These are phyloP conservation scores for Pichiaceae sp. DNA, from an alignment of 1,139 yeast species.

Conservation along the genomic window DNA sequence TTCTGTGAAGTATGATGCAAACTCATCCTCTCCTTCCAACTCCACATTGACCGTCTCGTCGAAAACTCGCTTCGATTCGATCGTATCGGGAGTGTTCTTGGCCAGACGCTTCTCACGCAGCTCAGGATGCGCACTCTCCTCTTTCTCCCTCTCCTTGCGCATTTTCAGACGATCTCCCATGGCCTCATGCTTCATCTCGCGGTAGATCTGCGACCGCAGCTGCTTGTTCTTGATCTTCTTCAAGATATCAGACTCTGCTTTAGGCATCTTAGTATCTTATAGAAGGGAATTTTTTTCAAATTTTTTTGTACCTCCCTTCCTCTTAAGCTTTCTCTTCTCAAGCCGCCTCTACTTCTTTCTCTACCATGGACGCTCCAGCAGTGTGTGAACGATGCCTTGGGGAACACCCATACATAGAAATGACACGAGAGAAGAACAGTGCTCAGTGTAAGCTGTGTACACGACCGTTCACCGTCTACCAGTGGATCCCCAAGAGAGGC, in stretches of 20 bases:
- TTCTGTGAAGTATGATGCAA: slow-evolving; percentile 52
- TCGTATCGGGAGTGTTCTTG: slow-evolving; percentile 77
- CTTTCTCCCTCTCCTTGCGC: slow-evolving; percentile 73
- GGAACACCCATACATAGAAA: slow-evolving; percentile 49
- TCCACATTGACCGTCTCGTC: slow-evolving; percentile 80
- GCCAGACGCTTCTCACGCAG: slow-evolving; percentile 71
- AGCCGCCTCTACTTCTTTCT: not conserved
- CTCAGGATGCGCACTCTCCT: slow-evolving; percentile 75
- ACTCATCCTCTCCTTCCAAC: slow-evolving; percentile 80
- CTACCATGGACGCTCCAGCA: slow-evolving; percentile 32
- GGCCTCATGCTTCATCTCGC: slow-evolving; percentile 64
- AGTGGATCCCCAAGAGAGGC: slow-evolving; percentile 46
- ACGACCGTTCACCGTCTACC: slow-evolving; percentile 71
- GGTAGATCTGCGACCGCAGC: slow-evolving; percentile 70
- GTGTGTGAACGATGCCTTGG: slow-evolving; percentile 75
- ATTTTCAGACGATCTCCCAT: slow-evolving; percentile 70
- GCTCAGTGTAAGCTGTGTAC: slow-evolving; percentile 76
- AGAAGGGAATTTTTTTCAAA: too few relatives aligned
- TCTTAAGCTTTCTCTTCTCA: not conserved
- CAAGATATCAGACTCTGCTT: slow-evolving; percentile 19
- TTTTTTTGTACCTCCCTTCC: not conserved
- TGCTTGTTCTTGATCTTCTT: slow-evolving; percentile 59
- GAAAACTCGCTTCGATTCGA: slow-evolving; percentile 78
- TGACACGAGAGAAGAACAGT: slow-evolving; percentile 69
- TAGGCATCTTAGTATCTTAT: slow-evolving; percentile 12